phyloP scores from a whole-genome alignment of 306 rosid genomes.

The Cyamopsis tetragonoloba region DNA sequence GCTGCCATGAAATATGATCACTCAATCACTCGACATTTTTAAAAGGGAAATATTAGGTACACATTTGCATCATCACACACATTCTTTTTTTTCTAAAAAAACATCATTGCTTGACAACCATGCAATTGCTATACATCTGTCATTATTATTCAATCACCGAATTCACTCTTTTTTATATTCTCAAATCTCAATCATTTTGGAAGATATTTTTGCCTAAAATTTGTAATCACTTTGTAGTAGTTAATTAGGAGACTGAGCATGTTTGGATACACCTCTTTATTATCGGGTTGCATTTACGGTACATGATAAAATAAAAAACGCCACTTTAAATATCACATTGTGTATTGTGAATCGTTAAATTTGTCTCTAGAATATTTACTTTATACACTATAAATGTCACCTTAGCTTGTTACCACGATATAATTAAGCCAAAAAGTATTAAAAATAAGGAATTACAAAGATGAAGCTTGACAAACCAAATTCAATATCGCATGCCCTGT shows the following conservation, averaged over 20 bases:
- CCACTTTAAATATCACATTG: no score
- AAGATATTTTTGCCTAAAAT: background rate
- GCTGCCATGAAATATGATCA: background rate
- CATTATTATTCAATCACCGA: conserved; percentile 20
- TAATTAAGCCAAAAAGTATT: background rate
- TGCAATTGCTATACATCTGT: conserved; percentile 26
- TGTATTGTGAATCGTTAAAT: no score
- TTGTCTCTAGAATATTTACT: no score
- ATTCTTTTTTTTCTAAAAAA: background rate
- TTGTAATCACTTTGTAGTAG: background rate
- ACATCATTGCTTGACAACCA: conserved; percentile 13
- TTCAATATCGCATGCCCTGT: background rate
- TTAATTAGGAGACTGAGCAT: no score
- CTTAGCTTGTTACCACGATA: background rate
- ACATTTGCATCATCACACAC: background rate
- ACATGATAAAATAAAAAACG: no score
- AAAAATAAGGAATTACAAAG: background rate
- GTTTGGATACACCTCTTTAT: no score
- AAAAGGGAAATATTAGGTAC: conserved; percentile 1
- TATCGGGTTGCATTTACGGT: no score
- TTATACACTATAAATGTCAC: no score
- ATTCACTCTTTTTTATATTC: conserved; percentile 15
- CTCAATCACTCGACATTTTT: background rate
- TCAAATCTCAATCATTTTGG: background rate
- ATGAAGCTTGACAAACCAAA: background rate